Conservation (phyloP, 352 stramenopile genomes). For the Plasmopara viticola region DNA sequence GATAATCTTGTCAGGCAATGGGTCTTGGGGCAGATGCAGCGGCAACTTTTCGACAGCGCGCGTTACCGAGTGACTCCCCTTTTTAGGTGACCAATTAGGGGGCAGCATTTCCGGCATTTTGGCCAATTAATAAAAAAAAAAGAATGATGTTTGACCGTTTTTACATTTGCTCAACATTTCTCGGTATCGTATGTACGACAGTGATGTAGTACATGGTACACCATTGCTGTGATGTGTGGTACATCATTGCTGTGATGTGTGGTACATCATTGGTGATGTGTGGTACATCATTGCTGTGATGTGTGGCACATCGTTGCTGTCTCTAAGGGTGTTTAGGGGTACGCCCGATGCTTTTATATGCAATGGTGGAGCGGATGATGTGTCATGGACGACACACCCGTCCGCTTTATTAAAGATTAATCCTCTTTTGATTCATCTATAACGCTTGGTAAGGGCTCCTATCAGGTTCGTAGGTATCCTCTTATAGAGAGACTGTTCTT, state of each 20-base stretch:
- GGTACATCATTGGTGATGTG: no score
- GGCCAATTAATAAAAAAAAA: conserved; percentile 10
- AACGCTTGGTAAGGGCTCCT: no score
- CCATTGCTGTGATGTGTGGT: no score
- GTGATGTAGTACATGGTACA: no score
- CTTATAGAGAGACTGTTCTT: no score
- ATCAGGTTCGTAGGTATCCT: no score
- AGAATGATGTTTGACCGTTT: neutral
- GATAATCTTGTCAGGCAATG: conserved; percentile 11
- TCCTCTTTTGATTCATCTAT: neutral
- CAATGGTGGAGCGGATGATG: neutral
- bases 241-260: no score
- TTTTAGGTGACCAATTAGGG: conserved; percentile 18
- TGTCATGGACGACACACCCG: neutral
- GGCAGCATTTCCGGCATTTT: conserved; percentile 2
- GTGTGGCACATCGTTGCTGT: no score
- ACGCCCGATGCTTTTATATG: neutral
- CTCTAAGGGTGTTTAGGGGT: neutral
- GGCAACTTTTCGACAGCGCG: conserved; percentile 25
- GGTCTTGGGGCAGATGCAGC: conserved; percentile 2
- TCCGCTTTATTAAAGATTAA: neutral
- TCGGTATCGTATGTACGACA: no score
- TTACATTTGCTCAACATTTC: no score
- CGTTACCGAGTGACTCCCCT: conserved; percentile 15
- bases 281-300: no score